Conservation (phyloP, 129 eudicot species). For the Dittrichia graveolens region DNA sequence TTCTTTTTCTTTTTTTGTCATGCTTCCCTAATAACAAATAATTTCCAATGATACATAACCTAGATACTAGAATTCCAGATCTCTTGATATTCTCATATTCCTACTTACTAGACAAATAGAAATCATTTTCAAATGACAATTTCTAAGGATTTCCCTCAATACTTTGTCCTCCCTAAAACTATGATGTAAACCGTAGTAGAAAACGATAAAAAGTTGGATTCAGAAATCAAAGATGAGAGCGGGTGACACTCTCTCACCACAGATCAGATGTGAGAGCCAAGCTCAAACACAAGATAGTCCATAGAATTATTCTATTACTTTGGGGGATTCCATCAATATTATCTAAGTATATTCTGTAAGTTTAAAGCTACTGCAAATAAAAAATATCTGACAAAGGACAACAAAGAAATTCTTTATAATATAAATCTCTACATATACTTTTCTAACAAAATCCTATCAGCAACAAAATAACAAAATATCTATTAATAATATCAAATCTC, state of each 20-base stretch:
- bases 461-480: conserved; percentile 12
- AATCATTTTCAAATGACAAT: neutral
- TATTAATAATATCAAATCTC: neutral
- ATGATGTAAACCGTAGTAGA: conserved; percentile 6
- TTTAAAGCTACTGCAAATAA: conserved; percentile 6
- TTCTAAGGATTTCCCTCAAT: neutral
- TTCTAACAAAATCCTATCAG: neutral
- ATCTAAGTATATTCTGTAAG: conserved; percentile 11
- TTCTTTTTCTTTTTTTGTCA: neutral
- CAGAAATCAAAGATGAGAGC: neutral
- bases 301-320: conserved; percentile 1
- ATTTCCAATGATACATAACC: conserved; percentile 15
- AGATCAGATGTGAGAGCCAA: conserved; percentile 5
- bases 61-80: neutral
- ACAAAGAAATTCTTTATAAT: neutral
- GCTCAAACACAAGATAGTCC: neutral
- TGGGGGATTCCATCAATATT: neutral
- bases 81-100: too few relatives aligned
- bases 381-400: neutral
- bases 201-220: neutral
- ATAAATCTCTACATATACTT: neutral
- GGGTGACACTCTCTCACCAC: conserved; percentile 2
- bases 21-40: conserved; percentile 9
- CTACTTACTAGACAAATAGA: neutral
- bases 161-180: neutral